Evolutionary conservation across 2,329 filamentous ascomycete species (phyloP).

Genomic region (Cryphonectria carpinicola): DNA sequence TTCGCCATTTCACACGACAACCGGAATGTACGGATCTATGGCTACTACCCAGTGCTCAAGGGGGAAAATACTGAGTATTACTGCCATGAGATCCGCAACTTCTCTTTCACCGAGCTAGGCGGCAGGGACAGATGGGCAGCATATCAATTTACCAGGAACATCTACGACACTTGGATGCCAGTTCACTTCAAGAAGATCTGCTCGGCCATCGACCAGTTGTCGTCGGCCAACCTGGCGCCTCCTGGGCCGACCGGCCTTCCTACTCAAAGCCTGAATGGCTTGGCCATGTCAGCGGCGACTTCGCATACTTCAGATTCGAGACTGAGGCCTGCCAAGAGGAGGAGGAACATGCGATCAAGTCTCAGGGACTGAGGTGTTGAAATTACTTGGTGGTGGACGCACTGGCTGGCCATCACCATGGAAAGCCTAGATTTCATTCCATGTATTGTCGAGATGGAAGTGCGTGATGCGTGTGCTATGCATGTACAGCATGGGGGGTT

Average conservation of each 20-base stretch:
- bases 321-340: not conserved
- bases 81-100: not conserved
- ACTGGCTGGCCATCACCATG: too few species aligned
- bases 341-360: not conserved
- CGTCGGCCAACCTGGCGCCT: not conserved
- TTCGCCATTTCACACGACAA: not conserved
- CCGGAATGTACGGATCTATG: not conserved
- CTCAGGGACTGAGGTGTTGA: too few species aligned
- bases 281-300: not conserved
- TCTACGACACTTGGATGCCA: slow-evolving; percentile 43
- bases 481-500: too few species aligned
- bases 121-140: slow-evolving; percentile 36
- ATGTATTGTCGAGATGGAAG: too few species aligned
- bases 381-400: too few species aligned
- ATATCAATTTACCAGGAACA: slow-evolving; percentile 42
- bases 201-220: slow-evolving; percentile 30
- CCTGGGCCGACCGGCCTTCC: not conserved
- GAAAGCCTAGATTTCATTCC: too few species aligned
- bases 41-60: not conserved
- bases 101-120: not conserved
- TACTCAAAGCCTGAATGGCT: not conserved
- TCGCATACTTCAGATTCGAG: not conserved
- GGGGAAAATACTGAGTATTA: not conserved
- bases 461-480: too few species aligned
- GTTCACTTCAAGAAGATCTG: slow-evolving; percentile 40